Conservation (phyloP, 2,329 filamentous ascomycete genomes). For the Calonectria pauciramosa region DNA sequence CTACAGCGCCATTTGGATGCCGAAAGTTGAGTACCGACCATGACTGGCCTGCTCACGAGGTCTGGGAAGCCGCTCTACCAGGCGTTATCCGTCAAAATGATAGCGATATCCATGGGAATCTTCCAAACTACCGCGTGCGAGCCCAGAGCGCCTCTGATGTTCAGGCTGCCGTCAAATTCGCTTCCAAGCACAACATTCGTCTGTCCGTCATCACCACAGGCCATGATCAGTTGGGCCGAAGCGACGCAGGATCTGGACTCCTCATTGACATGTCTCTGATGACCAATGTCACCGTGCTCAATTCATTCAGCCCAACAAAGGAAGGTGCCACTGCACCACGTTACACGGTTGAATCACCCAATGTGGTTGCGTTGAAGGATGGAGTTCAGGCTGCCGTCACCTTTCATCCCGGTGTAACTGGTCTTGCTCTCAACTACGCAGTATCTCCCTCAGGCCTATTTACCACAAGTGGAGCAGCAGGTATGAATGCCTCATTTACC, state of each 20-base stretch:
- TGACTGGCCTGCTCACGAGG: neutral
- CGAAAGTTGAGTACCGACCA: neutral
- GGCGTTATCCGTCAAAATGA: neutral
- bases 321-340: neutral
- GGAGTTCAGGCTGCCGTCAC: neutral
- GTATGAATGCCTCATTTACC: neutral
- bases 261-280: neutral
- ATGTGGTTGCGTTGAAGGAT: neutral
- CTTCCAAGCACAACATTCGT: neutral
- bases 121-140: neutral
- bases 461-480: neutral
- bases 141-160: neutral
- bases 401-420: neutral
- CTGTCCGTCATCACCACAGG: neutral
- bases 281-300: neutral
- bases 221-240: neutral
- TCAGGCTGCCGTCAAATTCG: neutral
- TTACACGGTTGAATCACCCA: neutral
- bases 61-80: neutral
- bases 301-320: neutral
- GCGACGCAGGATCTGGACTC: neutral
- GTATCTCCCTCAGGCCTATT: neutral
- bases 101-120: neutral
- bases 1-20: neutral
- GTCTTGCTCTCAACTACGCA: conserved; percentile 6